phyloP scores from a whole-genome alignment of 2,329 filamentous ascomycete species.

The Didymella pomorum region DNA sequence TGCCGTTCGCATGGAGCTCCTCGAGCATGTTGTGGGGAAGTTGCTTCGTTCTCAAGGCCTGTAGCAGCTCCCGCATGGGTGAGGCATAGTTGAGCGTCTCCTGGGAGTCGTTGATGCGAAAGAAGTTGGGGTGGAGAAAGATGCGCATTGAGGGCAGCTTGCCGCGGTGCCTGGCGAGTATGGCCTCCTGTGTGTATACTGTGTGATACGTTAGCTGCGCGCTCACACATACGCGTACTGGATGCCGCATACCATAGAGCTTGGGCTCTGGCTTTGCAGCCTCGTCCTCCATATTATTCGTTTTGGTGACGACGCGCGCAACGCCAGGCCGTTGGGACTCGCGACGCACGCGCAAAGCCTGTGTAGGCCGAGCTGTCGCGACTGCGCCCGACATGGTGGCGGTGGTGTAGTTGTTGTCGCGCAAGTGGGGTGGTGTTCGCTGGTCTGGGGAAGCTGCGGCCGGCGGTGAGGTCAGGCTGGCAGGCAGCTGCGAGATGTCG shows the following conservation, averaged over 20 bases:
- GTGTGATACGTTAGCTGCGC: slow-evolving; percentile 20
- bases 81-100: slow-evolving; percentile 92
- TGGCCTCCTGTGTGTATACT: slow-evolving; percentile 79
- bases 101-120: slow-evolving; percentile 85
- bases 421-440: slow-evolving; percentile 12
- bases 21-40: slow-evolving; percentile 89
- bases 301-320: slow-evolving; percentile 38
- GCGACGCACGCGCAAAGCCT: slow-evolving; percentile 55
- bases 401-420: neutral
- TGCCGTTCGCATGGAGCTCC: slow-evolving; percentile 73
- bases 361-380: slow-evolving; percentile 46
- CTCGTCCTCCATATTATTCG: slow-evolving; percentile 41
- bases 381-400: slow-evolving; percentile 45
- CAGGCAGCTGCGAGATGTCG: slow-evolving; percentile 3
- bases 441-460: slow-evolving; percentile 21
- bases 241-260: slow-evolving; percentile 41
- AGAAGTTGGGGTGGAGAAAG: slow-evolving; percentile 85
- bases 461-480: slow-evolving; percentile 17
- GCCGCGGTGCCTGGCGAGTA: slow-evolving; percentile 80
- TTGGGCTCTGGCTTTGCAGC: slow-evolving; percentile 40
- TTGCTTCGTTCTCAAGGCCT: slow-evolving; percentile 78
- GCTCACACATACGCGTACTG: neutral
- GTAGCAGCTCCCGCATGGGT: slow-evolving; percentile 82
- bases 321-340: slow-evolving; percentile 53
- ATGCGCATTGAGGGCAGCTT: slow-evolving; percentile 83